phyloP scores from a whole-genome alignment of 1,284 basidiomycete genomes.

The Ganoderma lucidum region DNA sequence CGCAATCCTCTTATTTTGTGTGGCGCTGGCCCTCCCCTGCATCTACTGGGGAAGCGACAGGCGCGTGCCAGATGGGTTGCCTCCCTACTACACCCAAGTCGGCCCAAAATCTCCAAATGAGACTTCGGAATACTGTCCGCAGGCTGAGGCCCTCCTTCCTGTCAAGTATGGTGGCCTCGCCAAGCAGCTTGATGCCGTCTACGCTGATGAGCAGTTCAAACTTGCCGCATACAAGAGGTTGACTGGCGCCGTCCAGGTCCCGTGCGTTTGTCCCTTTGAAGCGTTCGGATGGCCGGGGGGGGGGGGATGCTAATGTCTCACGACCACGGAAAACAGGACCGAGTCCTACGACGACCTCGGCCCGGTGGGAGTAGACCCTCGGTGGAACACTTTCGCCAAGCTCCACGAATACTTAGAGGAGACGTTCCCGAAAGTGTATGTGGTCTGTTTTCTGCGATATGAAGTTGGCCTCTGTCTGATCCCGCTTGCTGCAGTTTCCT shows the following conservation, averaged over 20 bases:
- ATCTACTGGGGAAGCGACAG: not conserved
- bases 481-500: conserved; percentile 49
- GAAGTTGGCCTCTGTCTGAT: not conserved
- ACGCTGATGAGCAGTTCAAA: conserved; percentile 25
- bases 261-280: conserved; percentile 23
- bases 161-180: conserved; percentile 49
- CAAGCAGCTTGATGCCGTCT: conserved; percentile 39
- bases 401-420: conserved; percentile 50
- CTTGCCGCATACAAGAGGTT: conserved; percentile 28
- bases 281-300: not conserved
- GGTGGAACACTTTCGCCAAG: conserved; percentile 50
- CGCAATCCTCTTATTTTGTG: not conserved
- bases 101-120: conserved; percentile 1
- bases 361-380: conserved; percentile 47
- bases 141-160: conserved; percentile 51
- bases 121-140: conserved; percentile 46
- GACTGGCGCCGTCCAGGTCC: conserved; percentile 34
- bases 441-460: conserved; percentile 23
- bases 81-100: not conserved
- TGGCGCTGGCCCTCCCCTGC: not conserved
- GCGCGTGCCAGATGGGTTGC: too few relatives aligned
- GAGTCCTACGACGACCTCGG: conserved; percentile 40
- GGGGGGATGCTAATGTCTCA: not conserved
- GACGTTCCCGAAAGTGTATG: conserved; percentile 51
- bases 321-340: conserved; percentile 28